A percentile compares a stretch with the other conserved stretches of the same genome.
These are phyloP conservation scores for Fusarium secorum DNA, from an alignment of 2,329 filamentous ascomycete species.

Conservation along the genomic window DNA sequence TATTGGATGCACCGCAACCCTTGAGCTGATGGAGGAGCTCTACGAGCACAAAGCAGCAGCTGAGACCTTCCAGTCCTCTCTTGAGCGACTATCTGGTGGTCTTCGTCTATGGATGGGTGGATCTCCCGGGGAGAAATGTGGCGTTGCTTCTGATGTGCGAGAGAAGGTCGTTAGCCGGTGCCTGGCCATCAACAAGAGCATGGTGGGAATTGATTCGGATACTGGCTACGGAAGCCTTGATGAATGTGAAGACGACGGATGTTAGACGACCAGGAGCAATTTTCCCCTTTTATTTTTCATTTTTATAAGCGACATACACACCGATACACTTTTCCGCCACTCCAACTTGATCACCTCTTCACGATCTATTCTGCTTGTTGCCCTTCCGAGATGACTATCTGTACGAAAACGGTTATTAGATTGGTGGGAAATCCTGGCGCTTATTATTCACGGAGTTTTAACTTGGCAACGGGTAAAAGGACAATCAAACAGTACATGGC, in stretches of 20 bases:
- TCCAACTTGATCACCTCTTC: constrained; percentile 26
- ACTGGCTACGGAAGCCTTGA: constrained; percentile 67
- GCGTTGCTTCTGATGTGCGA: constrained; percentile 60
- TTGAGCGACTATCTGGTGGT: constrained; percentile 65
- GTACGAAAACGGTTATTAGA: constrained; percentile 44
- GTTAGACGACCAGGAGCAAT: constrained; percentile 29
- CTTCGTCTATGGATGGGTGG: constrained; percentile 69
- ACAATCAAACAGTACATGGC: constrained; percentile 32
- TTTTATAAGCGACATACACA: constrained; percentile 11
- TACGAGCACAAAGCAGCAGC: constrained; percentile 56
- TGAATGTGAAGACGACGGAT: constrained; percentile 53
- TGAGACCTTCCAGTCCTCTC: constrained; percentile 55
- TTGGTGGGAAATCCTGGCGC: constrained; percentile 23
- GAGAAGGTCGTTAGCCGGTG: constrained; percentile 64
- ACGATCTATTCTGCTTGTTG: constrained; percentile 4
- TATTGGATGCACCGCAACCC: constrained; percentile 66
- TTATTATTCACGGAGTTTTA: constrained; percentile 35
- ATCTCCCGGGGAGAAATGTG: constrained; percentile 58
- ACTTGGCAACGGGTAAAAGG: constrained; percentile 37
- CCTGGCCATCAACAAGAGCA: constrained; percentile 61
- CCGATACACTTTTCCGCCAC: constrained; percentile 2
- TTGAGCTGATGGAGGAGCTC: constrained; percentile 65
- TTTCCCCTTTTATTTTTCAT: neutral
- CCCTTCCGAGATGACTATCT: constrained; percentile 34
- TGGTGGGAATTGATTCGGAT: constrained; percentile 68